phyloP scores from a whole-genome alignment of 805 yeast species.

The Kluyveromyces aestuarii region DNA sequence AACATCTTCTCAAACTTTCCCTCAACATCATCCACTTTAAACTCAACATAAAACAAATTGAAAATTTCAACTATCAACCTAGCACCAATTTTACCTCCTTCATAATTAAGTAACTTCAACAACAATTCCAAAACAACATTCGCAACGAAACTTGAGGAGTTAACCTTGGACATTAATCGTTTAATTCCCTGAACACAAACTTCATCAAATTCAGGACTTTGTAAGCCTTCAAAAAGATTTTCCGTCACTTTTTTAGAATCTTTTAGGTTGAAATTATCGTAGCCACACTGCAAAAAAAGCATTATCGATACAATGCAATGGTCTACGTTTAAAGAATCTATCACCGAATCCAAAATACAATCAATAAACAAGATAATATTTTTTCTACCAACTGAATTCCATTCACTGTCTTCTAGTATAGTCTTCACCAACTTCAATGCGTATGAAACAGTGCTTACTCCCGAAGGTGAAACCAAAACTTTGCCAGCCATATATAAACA shows the following conservation, averaged over 20 bases:
- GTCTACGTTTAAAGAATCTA: neutral
- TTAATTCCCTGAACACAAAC: slow-evolving; percentile 55
- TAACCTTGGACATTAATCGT: slow-evolving; percentile 34
- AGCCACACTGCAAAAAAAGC: neutral
- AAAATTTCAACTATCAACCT: slow-evolving; percentile 17
- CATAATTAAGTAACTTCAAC: slow-evolving; percentile 21
- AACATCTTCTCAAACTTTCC: neutral
- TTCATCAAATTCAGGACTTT: slow-evolving; percentile 28
- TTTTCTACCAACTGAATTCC: slow-evolving; percentile 18
- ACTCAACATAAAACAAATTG: slow-evolving; percentile 34
- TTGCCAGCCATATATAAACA: slow-evolving; percentile 52
- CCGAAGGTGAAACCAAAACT: slow-evolving; percentile 37
- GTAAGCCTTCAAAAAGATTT: slow-evolving; percentile 30
- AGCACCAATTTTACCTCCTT: neutral
- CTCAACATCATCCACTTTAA: slow-evolving; percentile 16
- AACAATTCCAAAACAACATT: slow-evolving; percentile 39
- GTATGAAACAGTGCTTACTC: slow-evolving; percentile 39
- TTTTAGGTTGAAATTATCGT: neutral
- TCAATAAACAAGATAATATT: slow-evolving; percentile 32
- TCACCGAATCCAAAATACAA: neutral
- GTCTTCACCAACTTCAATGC: slow-evolving; percentile 44
- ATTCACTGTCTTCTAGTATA: slow-evolving; percentile 28
- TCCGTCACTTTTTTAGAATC: slow-evolving; percentile 32
- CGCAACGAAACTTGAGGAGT: slow-evolving; percentile 31
- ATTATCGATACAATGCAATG: neutral